These are phyloP conservation scores for Rhodotorula paludigena DNA, from an alignment of 768 basidiomycete genomes.

Conservation along the genomic window DNA sequence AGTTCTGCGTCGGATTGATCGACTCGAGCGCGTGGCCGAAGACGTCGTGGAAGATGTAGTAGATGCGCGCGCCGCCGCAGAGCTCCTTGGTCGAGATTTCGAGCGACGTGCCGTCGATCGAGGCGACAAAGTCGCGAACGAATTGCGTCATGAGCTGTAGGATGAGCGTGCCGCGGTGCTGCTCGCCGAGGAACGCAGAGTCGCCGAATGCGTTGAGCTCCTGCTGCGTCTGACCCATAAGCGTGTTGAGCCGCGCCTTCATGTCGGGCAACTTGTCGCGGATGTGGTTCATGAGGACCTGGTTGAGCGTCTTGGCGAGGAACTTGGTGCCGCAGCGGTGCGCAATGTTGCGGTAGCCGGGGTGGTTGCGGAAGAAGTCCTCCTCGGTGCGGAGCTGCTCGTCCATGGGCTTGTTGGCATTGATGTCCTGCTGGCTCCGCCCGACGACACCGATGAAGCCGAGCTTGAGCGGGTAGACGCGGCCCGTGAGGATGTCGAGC, in stretches of 20 bases:
- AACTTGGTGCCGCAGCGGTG: constrained; percentile 98
- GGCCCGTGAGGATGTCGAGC: constrained; percentile 87
- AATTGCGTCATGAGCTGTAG: constrained; percentile 95
- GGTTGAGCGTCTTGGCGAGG: constrained; percentile 85
- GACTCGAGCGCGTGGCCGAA: constrained; percentile 86
- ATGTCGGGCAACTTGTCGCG: constrained; percentile 98
- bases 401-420: constrained; percentile 71
- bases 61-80: constrained; percentile 94
- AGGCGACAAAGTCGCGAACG: constrained; percentile 90
- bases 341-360: constrained; percentile 88
- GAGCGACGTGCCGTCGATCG: constrained; percentile 92
- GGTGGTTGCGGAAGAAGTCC: constrained; percentile 85
- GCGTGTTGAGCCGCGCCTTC: constrained; percentile 94
- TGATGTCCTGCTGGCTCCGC: constrained; percentile 96
- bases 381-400: constrained; percentile 79
- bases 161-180: constrained; percentile 77
- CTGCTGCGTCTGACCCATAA: constrained; percentile 98
- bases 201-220: constrained; percentile 96
- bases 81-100: constrained; percentile 98
- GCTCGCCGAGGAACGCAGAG: constrained; percentile 76
- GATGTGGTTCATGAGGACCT: constrained; percentile 94
- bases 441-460: constrained; percentile 98
- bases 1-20: constrained; percentile 83
- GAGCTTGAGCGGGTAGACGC: constrained; percentile 94
- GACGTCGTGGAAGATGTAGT: constrained; percentile 99